A percentile compares a stretch with the other conserved stretches of the same genome.
Conservation (phyloP, 345 rosid genomes). For the Sisymbrium irio region DNA sequence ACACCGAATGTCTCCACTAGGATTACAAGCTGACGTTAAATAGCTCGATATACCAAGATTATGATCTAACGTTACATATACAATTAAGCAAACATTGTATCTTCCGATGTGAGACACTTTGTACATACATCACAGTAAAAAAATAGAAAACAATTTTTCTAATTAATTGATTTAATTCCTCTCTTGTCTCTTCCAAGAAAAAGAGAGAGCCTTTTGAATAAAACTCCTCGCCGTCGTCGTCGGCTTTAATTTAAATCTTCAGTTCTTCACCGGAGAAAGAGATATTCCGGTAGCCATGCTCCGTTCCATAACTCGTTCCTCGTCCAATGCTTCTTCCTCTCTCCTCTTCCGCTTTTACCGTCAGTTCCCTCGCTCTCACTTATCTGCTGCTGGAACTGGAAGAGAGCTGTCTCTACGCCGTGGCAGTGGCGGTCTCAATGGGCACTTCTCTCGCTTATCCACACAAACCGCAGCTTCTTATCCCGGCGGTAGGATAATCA, state of each 20-base stretch:
- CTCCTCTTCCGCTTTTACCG: conserved; percentile 36
- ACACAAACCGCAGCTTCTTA: conserved; percentile 43
- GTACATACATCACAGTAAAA: too few relatives aligned
- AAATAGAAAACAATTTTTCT: too few relatives aligned
- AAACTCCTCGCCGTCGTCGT: neutral
- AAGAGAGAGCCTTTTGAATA: neutral
- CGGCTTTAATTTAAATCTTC: neutral
- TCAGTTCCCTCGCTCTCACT: conserved; percentile 35
- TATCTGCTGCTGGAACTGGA: conserved; percentile 31
- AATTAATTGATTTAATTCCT: too few relatives aligned
- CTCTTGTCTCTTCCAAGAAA: too few relatives aligned
- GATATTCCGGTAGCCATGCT: conserved; percentile 39
- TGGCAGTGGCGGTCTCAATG: neutral
- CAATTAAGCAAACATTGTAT: too few relatives aligned
- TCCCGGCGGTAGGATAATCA: neutral
- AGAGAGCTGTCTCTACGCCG: conserved; percentile 7
- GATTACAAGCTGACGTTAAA: too few relatives aligned
- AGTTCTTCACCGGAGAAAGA: conserved; percentile 21
- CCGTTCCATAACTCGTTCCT: conserved; percentile 44
- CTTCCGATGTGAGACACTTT: too few relatives aligned
- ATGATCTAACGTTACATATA: too few relatives aligned
- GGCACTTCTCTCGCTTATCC: conserved; percentile 50
- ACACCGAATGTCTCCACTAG: too few relatives aligned
- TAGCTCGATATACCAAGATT: too few relatives aligned
- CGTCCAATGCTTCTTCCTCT: conserved; percentile 40